These are phyloP conservation scores for Erysimum cheiri DNA, from an alignment of 441 rosid species.

Conservation along the genomic window DNA sequence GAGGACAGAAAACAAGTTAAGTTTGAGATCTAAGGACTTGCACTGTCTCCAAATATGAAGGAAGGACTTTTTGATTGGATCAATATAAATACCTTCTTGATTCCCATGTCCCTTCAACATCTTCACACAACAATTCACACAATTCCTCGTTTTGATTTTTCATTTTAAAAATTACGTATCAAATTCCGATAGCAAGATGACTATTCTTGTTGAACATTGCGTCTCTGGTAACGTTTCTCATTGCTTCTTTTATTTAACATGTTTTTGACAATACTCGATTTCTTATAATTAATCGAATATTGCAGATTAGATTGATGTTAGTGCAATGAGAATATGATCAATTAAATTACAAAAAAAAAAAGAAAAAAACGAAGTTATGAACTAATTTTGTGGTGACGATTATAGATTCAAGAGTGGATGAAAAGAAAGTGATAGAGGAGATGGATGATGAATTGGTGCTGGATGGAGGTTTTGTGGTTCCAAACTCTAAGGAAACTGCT, in stretches of 20 bases:
- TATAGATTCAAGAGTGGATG: constrained; percentile 45
- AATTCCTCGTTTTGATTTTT: neutral
- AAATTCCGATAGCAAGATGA: constrained; percentile 49
- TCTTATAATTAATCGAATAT: neutral
- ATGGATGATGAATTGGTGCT: constrained; percentile 49
- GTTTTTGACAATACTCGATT: neutral
- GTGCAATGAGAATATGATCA: constrained; percentile 13
- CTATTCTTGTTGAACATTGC: constrained; percentile 54
- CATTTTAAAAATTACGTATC: neutral
- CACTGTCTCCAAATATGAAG: constrained; percentile 50
- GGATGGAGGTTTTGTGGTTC: constrained; percentile 59
- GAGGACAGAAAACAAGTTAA: constrained; percentile 41
- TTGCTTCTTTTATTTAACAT: neutral
- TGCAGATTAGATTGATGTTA: neutral
- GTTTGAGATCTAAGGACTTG: constrained; percentile 44
- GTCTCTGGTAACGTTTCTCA: constrained; percentile 46
- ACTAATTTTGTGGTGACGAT: neutral
- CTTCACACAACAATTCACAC: constrained; percentile 7
- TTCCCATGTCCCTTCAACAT: neutral
- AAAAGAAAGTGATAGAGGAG: constrained; percentile 37
- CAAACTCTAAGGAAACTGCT: constrained; percentile 41
- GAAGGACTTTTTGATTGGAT: constrained; percentile 50
- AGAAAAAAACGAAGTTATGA: too few relatives aligned
- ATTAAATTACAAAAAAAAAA: neutral
- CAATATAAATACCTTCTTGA: constrained; percentile 49